Percentiles rank a stretch among this genome's conserved stretches.
phyloP scores from a whole-genome alignment of 768 basidiomycete species.

The Pleurotus citrinopileatus region DNA sequence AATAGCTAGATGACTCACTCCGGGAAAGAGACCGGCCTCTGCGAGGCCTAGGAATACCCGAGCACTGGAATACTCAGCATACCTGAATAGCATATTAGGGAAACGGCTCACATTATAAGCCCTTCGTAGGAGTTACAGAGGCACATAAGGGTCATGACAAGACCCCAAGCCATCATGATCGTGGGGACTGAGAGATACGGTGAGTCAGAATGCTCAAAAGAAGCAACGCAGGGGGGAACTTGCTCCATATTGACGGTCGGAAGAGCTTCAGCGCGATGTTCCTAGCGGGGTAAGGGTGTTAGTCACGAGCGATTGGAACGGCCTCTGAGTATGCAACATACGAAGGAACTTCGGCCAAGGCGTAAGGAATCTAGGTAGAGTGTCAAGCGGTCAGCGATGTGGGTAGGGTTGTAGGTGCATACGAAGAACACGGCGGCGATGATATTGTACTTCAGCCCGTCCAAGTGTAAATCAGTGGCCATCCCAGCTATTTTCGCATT shows the following conservation, averaged over 20 bases:
- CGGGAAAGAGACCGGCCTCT: conserved; percentile 23
- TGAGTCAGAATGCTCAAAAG: background rate
- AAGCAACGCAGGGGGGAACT: conserved; percentile 3
- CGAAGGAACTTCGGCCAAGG: conserved; percentile 25
- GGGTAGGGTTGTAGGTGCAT: conserved; percentile 1
- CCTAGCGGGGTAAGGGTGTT: conserved; percentile 10
- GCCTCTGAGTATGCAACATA: conserved; percentile 8
- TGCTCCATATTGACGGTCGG: conserved; percentile 26
- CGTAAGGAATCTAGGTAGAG: conserved; percentile 22
- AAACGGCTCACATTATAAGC: conserved; percentile 26
- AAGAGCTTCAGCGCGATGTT: conserved; percentile 23
- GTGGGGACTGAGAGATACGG: conserved; percentile 16
- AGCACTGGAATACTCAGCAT: conserved; percentile 18
- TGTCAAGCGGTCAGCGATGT: background rate
- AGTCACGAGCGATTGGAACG: background rate
- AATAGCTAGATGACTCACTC: conserved; percentile 20
- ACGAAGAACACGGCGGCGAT: conserved; percentile 27
- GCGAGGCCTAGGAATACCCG: conserved; percentile 23
- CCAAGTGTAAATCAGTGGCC: conserved; percentile 28
- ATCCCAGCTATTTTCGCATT: conserved; percentile 44
- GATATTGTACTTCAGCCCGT: conserved; percentile 23
- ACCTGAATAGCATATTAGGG: conserved; percentile 10
- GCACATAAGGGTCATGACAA: conserved; percentile 25
- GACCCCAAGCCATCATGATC: conserved; percentile 23
- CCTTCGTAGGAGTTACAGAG: conserved; percentile 22